Conservation (phyloP, 345 rosid species). For the Heritiera fomes region DNA sequence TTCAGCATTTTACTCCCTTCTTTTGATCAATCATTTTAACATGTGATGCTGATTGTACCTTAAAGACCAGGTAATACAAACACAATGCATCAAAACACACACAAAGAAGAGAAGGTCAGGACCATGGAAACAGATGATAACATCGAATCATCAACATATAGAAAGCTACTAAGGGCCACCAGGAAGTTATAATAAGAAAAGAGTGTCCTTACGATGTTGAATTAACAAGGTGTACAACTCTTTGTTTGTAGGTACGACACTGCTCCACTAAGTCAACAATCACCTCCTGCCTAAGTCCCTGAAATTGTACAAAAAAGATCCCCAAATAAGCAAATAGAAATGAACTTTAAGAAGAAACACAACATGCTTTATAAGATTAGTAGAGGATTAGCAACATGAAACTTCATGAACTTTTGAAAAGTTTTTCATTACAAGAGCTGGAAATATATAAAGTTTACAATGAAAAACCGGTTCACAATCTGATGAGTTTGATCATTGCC, state of each 20-base stretch:
- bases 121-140: conserved; percentile 8
- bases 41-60: background rate
- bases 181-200: background rate
- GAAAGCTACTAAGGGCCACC: background rate
- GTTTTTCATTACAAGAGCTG: background rate
- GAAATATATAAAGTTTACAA: conserved; percentile 3
- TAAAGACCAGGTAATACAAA: background rate
- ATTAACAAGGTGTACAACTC: conserved; percentile 98
- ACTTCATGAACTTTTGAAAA: background rate
- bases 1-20: background rate
- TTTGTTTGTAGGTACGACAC: conserved; percentile 93
- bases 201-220: conserved; percentile 74
- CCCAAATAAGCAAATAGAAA: conserved; percentile 5
- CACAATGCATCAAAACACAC: background rate
- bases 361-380: background rate
- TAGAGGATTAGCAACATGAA: conserved; percentile 8
- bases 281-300: conserved; percentile 97
- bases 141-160: background rate
- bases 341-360: background rate
- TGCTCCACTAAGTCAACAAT: conserved; percentile 96
- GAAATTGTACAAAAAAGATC: conserved; percentile 29
- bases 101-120: background rate
- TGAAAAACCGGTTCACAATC: background rate
- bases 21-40: background rate
- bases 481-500: conserved; percentile 8